phyloP scores from a whole-genome alignment of 352 stramenopile genomes.

The Pythium insidiosum region DNA sequence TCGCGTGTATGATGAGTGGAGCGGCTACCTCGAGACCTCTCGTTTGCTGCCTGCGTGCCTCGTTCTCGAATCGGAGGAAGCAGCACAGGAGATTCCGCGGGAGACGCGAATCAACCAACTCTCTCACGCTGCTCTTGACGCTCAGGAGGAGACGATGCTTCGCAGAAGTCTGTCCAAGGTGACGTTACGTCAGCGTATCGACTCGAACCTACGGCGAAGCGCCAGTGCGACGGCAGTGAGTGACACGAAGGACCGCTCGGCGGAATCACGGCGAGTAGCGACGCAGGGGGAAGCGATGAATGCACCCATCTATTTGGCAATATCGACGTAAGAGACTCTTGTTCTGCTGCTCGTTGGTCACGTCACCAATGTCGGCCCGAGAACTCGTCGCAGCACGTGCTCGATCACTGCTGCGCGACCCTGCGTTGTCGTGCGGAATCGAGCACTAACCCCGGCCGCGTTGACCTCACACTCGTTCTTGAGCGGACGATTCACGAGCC shows the following conservation, averaged over 20 bases:
- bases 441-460: slow-evolving; percentile 24
- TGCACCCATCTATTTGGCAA: slow-evolving; percentile 37
- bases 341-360: too few species aligned
- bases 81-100: too few species aligned
- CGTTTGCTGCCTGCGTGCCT: too few species aligned
- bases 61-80: too few species aligned
- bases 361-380: too few species aligned
- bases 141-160: slow-evolving; percentile 36
- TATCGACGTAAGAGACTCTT: slow-evolving; percentile 63
- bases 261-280: slow-evolving; percentile 3
- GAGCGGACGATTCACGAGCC: slow-evolving; percentile 36
- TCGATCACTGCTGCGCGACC: slow-evolving; percentile 47
- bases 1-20: too few species aligned
- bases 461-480: slow-evolving; percentile 51
- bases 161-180: slow-evolving; percentile 53
- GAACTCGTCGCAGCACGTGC: slow-evolving; percentile 38
- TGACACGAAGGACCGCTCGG: slow-evolving; percentile 7
- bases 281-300: slow-evolving; percentile 3
- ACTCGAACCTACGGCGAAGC: slow-evolving; percentile 34
- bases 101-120: too few species aligned
- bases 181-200: slow-evolving; percentile 40
- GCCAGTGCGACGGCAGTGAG: neutral
- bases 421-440: slow-evolving; percentile 51
- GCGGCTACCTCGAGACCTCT: too few species aligned
- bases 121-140: too few species aligned